A percentile compares a stretch with the other conserved stretches of the same genome.
Conservation (phyloP, 2,329 filamentous ascomycete species). For the Colletotrichum acutatum region DNA sequence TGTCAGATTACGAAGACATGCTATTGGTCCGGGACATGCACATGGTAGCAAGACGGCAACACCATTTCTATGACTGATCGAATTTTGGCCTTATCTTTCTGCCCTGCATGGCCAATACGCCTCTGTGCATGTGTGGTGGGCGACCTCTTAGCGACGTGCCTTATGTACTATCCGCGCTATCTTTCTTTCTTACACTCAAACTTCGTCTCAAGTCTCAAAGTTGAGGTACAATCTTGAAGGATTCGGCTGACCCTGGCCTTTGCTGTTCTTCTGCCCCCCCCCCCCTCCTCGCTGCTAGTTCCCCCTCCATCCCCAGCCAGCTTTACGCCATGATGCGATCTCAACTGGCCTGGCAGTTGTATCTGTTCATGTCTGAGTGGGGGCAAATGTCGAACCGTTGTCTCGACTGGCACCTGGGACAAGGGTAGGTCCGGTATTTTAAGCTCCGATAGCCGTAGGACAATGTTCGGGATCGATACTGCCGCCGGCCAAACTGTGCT, state of each 20-base stretch:
- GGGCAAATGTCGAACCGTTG: conserved; percentile 8
- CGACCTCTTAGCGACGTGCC: background rate
- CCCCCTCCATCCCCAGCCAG: background rate
- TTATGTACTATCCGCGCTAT: no score
- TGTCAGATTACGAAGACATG: background rate
- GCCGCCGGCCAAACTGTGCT: conserved; percentile 31
- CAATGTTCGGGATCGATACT: conserved; percentile 1
- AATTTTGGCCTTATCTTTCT: conserved; percentile 35
- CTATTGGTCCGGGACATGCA: background rate
- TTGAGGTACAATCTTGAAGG: background rate
- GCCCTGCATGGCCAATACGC: background rate
- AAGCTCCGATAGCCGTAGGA: conserved; percentile 30
- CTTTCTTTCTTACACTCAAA: background rate
- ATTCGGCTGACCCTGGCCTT: background rate
- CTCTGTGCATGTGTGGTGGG: background rate
- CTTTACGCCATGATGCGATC: background rate
- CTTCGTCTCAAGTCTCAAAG: background rate
- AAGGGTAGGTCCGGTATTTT: conserved; percentile 21
- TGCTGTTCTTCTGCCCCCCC: background rate
- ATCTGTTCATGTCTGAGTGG: conserved; percentile 8
- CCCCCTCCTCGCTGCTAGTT: background rate
- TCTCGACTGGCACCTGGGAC: conserved; percentile 13
- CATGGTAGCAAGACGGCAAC: background rate
- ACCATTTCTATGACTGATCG: conserved; percentile 36
- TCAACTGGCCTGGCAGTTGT: background rate